Percentiles rank a stretch among this genome's conserved stretches.
Conservation (phyloP, 2,329 filamentous ascomycete genomes). For the Cladosporium sp. region DNA sequence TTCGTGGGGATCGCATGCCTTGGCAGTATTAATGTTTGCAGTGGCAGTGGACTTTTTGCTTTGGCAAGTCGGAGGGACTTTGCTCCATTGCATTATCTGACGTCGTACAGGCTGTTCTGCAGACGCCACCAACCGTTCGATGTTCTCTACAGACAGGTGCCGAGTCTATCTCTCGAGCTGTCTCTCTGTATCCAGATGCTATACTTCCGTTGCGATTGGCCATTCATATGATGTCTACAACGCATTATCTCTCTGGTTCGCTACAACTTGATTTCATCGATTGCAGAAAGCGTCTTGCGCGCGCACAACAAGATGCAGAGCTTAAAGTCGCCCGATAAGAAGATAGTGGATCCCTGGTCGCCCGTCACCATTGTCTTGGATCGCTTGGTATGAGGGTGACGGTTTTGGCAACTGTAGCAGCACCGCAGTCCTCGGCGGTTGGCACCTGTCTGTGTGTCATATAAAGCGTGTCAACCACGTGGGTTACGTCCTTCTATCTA, state of each 20-base stretch:
- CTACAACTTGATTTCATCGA: no score
- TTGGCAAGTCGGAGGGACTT: not conserved
- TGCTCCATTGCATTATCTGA: not conserved
- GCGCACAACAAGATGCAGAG: not conserved
- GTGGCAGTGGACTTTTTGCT: not conserved
- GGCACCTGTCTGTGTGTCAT: not conserved
- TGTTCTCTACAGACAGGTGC: not conserved
- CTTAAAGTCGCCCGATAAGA: not conserved
- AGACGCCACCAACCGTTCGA: not conserved
- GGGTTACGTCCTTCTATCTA: not conserved
- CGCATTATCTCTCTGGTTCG: no score
- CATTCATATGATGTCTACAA: no score
- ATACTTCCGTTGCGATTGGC: no score
- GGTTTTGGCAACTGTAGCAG: not conserved
- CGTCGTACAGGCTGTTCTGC: not conserved
- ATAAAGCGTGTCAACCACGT: not conserved
- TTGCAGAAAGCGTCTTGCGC: not conserved
- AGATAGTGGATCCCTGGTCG: not conserved
- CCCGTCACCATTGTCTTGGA: not conserved
- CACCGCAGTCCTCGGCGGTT: not conserved
- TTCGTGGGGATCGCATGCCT: not conserved
- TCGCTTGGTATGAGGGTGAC: not conserved
- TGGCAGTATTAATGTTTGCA: not conserved
- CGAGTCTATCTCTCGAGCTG: not conserved
- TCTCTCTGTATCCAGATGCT: no score